Evolutionary conservation across 169 alveolate genomes (phyloP).

Genomic region (Perkinsus marinus): DNA sequence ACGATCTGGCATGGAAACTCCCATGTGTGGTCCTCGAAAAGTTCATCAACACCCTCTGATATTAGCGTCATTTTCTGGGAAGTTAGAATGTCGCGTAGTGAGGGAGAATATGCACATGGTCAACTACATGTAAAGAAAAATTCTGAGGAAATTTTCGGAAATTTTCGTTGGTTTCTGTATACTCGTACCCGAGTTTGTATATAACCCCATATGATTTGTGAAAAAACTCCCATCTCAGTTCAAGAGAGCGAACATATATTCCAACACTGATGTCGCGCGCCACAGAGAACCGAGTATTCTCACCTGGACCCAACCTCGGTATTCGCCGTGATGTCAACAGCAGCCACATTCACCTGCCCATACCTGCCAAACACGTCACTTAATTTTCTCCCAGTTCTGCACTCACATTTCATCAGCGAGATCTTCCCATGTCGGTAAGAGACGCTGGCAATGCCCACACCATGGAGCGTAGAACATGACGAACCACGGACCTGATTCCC

Average conservation of each 20-base stretch:
- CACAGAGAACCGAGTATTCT: not conserved
- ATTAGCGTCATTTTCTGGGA: too few species aligned
- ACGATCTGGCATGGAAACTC: too few species aligned
- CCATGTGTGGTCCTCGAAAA: too few species aligned
- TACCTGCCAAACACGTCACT: not conserved
- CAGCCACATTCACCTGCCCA: not conserved
- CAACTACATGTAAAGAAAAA: too few species aligned
- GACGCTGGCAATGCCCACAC: slow-evolving; percentile 93
- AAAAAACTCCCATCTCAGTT: not conserved
- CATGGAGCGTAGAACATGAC: slow-evolving; percentile 85
- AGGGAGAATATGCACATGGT: too few species aligned
- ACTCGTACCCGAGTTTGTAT: too few species aligned
- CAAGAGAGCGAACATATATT: not conserved
- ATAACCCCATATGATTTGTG: too few species aligned
- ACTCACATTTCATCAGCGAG: slow-evolving; percentile 20
- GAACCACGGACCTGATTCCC: slow-evolving; percentile 38
- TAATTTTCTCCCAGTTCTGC: not conserved
- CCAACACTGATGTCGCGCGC: not conserved
- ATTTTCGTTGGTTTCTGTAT: too few species aligned
- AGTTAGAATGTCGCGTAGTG: too few species aligned
- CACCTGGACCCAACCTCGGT: not conserved
- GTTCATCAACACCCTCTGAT: too few species aligned
- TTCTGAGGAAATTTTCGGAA: too few species aligned
- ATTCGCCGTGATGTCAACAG: not conserved
- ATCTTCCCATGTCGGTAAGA: slow-evolving; percentile 86